Evolutionary conservation across 495 filamentous ascomycete genomes (phyloP).

Genomic region (Baudoinia panamericana): DNA sequence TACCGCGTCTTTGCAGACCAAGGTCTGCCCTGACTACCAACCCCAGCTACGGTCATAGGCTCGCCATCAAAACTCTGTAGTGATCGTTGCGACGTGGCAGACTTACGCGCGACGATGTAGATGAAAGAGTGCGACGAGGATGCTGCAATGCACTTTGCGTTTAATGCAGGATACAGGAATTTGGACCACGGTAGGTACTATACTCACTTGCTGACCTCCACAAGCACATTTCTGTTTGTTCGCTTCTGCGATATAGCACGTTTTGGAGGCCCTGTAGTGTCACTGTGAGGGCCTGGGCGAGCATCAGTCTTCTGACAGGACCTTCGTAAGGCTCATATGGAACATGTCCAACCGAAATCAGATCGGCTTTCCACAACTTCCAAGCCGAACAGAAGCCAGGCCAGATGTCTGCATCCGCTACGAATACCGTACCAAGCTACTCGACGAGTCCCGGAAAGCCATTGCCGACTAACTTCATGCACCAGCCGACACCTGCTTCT

Average conservation of each 20-base stretch:
- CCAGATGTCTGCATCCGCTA: slow-evolving; percentile 66
- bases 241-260: no score
- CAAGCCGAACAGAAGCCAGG: slow-evolving; percentile 47
- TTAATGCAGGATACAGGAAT: slow-evolving; percentile 54
- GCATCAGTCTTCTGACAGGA: slow-evolving; percentile 1
- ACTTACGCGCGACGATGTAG: neutral
- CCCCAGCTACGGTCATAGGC: no score
- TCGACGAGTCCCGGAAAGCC: slow-evolving; percentile 50
- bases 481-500: slow-evolving; percentile 50
- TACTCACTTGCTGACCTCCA: no score
- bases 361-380: slow-evolving; percentile 40
- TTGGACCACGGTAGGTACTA: slow-evolving; percentile 72
- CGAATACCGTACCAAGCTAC: slow-evolving; percentile 37
- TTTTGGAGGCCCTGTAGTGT: no score
- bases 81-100: neutral
- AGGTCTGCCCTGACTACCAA: neutral
- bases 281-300: no score
- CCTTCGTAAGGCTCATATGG: slow-evolving; percentile 58
- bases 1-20: neutral
- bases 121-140: slow-evolving; percentile 33
- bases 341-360: slow-evolving; percentile 50
- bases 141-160: slow-evolving; percentile 57
- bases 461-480: slow-evolving; percentile 52
- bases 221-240: no score
- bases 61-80: neutral